Base-by-base conservation (phyloP, 352 stramenopile genomes). In the Pythium myriotylum region DNA sequence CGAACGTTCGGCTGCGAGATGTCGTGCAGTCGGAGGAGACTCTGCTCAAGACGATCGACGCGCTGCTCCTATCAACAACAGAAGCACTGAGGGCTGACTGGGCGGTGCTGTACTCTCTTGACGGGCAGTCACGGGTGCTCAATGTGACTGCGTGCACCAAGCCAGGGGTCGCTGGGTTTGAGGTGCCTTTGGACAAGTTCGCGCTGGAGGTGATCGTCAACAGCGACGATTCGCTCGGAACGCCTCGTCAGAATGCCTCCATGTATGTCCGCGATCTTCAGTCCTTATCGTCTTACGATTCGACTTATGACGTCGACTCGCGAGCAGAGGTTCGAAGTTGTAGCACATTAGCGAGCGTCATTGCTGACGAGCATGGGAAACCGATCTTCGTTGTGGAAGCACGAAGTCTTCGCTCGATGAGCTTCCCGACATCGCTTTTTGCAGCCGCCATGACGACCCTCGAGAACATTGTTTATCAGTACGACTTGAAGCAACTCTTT, bases 401-500 rank as follows among this genome's bases (percentile, higher is more conserved):
- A 6, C 72, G 81, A 17, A 84, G 76, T 50, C 60, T 62, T 12
- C 75, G 69, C 17, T 73, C 71, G 8, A 48, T 77, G 13, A 20
- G 35, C 1, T 84, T 91, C 26, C 83, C 81, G n/a, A 76, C 74
- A 17, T 73, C 80, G 20, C 56, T 89, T 7, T 86, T 91, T 57
- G 58, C 73, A 3, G 74, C 77, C 0, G 72, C 74, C 7, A 72
- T 88, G 32, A 82, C 69, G 2, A 76, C 76, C n/a, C 58, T 91
- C 4, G 81, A 91, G 49, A 91, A 91, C 41, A 70, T 81, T 12
- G 79, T 88, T 23, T 84, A 84, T 40, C 70, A 85, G 17, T 89
- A 86, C 53, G 77, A 91, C 40, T 53, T 91, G 19, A 79, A 65
- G 23, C 69, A 81, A 29, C 53, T 69, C 17, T 68, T 82, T 23